These are phyloP conservation scores for Ophiostoma sp. DNA, from an alignment of 2,329 filamentous ascomycete species.

Conservation along the genomic window DNA sequence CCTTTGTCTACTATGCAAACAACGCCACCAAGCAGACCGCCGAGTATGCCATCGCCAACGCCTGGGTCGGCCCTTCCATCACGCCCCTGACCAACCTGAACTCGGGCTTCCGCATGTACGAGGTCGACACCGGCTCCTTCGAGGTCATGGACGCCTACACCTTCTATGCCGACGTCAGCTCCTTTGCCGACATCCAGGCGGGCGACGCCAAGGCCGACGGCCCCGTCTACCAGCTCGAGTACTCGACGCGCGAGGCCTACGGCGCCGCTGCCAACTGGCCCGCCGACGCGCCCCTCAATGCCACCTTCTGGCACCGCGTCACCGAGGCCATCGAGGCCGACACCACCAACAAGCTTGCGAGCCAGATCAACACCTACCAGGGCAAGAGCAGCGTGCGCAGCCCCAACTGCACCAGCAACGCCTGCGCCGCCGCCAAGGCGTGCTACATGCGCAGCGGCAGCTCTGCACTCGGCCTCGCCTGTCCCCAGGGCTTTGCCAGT, in stretches of 20 bases:
- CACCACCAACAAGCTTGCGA: conserved; percentile 39
- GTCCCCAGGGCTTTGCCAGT: conserved; percentile 46
- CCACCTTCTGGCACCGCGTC: conserved; percentile 43
- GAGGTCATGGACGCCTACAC: conserved; percentile 49
- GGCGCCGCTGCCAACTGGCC: conserved; percentile 43
- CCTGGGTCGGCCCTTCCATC: conserved; percentile 48
- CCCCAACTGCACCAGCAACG: conserved; percentile 34
- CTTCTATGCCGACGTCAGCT: conserved; percentile 50
- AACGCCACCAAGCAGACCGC: conserved; percentile 43
- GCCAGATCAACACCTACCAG: conserved; percentile 38
- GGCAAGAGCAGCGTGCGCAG: conserved; percentile 36
- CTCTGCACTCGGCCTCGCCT: conserved; percentile 45
- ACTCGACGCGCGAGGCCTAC: conserved; percentile 52
- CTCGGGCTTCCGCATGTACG: conserved; percentile 54
- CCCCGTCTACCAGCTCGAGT: conserved; percentile 51
- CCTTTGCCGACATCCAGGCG: conserved; percentile 37
- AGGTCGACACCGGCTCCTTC: conserved; percentile 53
- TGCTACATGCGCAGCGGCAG: conserved; percentile 57
- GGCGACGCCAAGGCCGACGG: conserved; percentile 33
- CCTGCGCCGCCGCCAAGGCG: conserved; percentile 49
- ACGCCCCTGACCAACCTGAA: conserved; percentile 47
- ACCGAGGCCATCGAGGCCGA: conserved; percentile 38
- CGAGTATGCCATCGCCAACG: conserved; percentile 48
- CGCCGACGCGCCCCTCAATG: conserved; percentile 43
- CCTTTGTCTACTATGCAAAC: conserved; percentile 47